Percentiles rank a stretch among this genome's conserved stretches.
Conservation (phyloP, 2,329 filamentous ascomycete genomes). For the Talaromyces sp. region DNA sequence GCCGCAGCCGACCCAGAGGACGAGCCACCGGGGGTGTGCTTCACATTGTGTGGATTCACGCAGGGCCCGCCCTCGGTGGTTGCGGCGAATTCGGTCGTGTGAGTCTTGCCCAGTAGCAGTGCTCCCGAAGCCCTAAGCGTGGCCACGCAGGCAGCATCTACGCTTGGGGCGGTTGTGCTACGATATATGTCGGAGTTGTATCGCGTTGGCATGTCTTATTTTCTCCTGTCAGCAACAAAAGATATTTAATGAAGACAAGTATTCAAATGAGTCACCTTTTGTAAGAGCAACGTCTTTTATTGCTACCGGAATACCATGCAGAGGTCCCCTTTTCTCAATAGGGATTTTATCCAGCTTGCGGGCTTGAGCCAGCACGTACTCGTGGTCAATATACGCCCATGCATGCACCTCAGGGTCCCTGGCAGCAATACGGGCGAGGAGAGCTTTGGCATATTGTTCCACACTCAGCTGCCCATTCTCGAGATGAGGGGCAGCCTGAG, state of each 20-base stretch:
- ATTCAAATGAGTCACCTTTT: slow-evolving; percentile 33
- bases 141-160: slow-evolving; percentile 1
- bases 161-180: neutral
- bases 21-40: slow-evolving; percentile 60
- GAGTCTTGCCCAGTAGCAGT: slow-evolving; percentile 6
- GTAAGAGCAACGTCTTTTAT: slow-evolving; percentile 58
- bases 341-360: slow-evolving; percentile 47
- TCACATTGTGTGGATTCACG: slow-evolving; percentile 52
- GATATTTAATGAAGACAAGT: neutral
- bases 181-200: slow-evolving; percentile 4
- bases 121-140: slow-evolving; percentile 1
- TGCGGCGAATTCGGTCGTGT: slow-evolving; percentile 6
- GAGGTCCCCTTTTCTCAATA: slow-evolving; percentile 43
- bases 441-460: slow-evolving; percentile 44
- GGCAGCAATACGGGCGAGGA: slow-evolving; percentile 42
- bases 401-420: slow-evolving; percentile 45
- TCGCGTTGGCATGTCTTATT: slow-evolving; percentile 5
- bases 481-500: neutral
- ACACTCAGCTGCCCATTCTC: slow-evolving; percentile 39
- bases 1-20: slow-evolving; percentile 63
- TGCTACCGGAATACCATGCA: slow-evolving; percentile 55
- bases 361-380: slow-evolving; percentile 43
- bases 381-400: slow-evolving; percentile 46
- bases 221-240: neutral
- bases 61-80: slow-evolving; percentile 26